Evolutionary conservation across 768 basidiomycete species (phyloP).

Genomic region (Trametes villosa): DNA sequence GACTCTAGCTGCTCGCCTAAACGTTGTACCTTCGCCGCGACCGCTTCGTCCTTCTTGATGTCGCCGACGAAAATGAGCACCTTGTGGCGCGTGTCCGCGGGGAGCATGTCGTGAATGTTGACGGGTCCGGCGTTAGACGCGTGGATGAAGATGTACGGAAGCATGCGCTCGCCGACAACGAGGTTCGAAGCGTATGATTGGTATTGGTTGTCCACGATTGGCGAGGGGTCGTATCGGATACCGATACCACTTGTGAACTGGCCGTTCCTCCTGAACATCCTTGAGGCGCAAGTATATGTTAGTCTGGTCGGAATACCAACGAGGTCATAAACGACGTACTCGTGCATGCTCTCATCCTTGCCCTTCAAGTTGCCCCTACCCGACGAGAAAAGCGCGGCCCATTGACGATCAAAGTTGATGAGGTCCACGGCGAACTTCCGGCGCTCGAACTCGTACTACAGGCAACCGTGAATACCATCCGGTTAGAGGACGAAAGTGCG

Average conservation of each 20-base stretch:
- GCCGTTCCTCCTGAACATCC: conserved; percentile 50
- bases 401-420: conserved; percentile 57
- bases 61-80: conserved; percentile 52
- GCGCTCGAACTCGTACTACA: conserved; percentile 59
- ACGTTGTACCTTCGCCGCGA: conserved; percentile 20
- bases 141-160: conserved; percentile 50
- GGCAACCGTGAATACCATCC: not conserved
- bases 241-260: conserved; percentile 52
- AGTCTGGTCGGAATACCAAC: not conserved
- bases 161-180: conserved; percentile 53
- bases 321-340: conserved; percentile 33
- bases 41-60: conserved; percentile 29
- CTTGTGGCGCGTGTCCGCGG: conserved; percentile 53
- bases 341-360: conserved; percentile 48
- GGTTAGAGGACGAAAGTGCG: accelerated
- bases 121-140: conserved; percentile 49
- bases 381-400: conserved; percentile 52
- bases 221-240: conserved; percentile 51
- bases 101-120: conserved; percentile 57
- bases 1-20: conserved; percentile 26
- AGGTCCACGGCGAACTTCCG: conserved; percentile 58
- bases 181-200: conserved; percentile 45
- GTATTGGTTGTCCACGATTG: conserved; percentile 37
- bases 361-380: conserved; percentile 49
- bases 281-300: conserved; percentile 16